Conservation (phyloP, 2,329 filamentous ascomycete species). For the Talaromyces albobiverticillius region DNA sequence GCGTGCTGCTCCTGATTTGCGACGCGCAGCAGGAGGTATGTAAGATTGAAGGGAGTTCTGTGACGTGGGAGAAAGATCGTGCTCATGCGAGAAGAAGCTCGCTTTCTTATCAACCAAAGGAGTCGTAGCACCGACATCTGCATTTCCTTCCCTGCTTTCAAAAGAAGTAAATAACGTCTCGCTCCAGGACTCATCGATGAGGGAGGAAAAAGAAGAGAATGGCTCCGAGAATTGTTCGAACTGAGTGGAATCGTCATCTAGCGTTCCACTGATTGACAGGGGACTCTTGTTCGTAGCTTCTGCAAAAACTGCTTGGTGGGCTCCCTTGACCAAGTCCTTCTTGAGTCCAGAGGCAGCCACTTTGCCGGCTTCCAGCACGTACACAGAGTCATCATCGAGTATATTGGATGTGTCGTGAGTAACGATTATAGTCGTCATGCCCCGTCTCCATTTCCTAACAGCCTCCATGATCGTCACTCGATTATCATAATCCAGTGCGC, state of each 20-base stretch:
- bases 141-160: neutral
- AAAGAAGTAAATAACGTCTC: conserved; percentile 1
- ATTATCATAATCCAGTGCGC: conserved; percentile 74
- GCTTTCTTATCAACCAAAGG: neutral
- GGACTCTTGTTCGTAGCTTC: neutral
- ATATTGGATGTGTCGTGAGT: conserved; percentile 87
- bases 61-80: neutral
- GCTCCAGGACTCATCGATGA: neutral
- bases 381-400: conserved; percentile 68
- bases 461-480: conserved; percentile 67
- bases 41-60: neutral
- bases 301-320: neutral
- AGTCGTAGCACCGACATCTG: neutral
- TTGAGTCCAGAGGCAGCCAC: conserved; percentile 69
- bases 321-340: conserved; percentile 43
- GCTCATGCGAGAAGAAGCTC: neutral
- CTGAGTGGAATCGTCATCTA: neutral
- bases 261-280: neutral
- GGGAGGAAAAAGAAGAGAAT: too few species aligned
- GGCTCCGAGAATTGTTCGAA: neutral
- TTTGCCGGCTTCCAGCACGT: conserved; percentile 68
- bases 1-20: neutral
- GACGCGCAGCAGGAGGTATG: neutral
- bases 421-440: conserved; percentile 87
- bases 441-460: conserved; percentile 71